phyloP scores from a whole-genome alignment of 257 asterid species.

The Galeopsis tetrahit region DNA sequence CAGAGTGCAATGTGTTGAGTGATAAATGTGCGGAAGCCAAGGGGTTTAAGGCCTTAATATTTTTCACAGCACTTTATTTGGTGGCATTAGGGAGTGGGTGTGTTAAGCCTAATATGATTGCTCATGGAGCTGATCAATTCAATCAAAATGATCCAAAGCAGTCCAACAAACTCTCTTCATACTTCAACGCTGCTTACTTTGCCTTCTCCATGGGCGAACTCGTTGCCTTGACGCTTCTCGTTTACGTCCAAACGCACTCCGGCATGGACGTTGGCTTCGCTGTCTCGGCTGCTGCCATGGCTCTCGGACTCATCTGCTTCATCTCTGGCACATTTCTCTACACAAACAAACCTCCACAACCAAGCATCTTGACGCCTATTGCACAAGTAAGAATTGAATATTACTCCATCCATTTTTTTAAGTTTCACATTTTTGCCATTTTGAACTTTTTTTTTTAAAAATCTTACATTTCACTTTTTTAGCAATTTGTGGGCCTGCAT shows the following conservation, averaged over 20 bases:
- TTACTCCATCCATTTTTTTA: no score
- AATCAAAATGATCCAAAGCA: slow-evolving; percentile 47
- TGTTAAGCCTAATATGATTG: slow-evolving; percentile 92
- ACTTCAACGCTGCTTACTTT: slow-evolving; percentile 91
- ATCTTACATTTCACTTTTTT: no score
- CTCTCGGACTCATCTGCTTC: slow-evolving; percentile 70
- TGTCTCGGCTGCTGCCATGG: slow-evolving; percentile 89
- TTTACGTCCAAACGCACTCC: slow-evolving; percentile 92
- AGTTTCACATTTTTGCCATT: no score
- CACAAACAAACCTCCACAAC: slow-evolving; percentile 80
- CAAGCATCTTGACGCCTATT: slow-evolving; percentile 78
- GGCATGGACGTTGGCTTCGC: slow-evolving; percentile 97
- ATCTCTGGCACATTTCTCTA: slow-evolving; percentile 60
- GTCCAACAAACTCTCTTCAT: slow-evolving; percentile 73
- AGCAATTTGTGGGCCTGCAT: no score
- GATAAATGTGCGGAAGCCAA: slow-evolving; percentile 63
- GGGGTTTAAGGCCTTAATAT: slow-evolving; percentile 67
- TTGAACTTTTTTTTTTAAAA: no score
- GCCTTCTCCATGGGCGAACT: slow-evolving; percentile 92
- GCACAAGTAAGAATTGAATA: slow-evolving; percentile 60
- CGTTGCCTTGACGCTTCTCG: slow-evolving; percentile 73
- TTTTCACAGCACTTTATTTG: slow-evolving; percentile 77
- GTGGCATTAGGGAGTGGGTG: slow-evolving; percentile 98
- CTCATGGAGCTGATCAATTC: slow-evolving; percentile 95
- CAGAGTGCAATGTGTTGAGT: slow-evolving; percentile 61